Evolutionary conservation across 2,329 filamentous ascomycete genomes (phyloP), one percentile per base, ranked within the genome.

Genomic region (Pseudopithomyces chartarum): DNA sequence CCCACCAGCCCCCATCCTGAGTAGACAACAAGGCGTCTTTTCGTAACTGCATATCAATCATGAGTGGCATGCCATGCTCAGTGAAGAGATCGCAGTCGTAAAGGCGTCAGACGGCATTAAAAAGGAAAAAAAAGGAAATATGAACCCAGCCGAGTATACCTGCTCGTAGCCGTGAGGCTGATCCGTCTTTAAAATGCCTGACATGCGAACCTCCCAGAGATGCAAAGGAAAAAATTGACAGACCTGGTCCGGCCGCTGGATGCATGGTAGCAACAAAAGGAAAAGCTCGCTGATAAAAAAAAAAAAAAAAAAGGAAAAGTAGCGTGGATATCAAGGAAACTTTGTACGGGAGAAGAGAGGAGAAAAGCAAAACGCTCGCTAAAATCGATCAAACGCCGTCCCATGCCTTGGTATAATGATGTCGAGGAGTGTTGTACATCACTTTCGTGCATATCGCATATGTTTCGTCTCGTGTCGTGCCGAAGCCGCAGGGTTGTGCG

Each of bases 361-460:
- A 69, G 51, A 65, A 59, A 59, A 64, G 22, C 29, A 36, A 69
- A 70, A 58, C 63, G 68, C 63, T 75, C 71, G 74, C 73, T 76
- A 76, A 74, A 79, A 75, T 77, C 75, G 74, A 77, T 77, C 71
- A 76, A 78, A 84, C 82, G 81, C 82, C 82, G 79, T 83, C 81
- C 80, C 76, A 83, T 83, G 80, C 80, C 76, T 74, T 61, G 62
- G 54, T 63, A 60, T 50, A 59, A 29, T 61, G 73, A 78, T 77
- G 79, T 77, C 26, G 15, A 36, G 38, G 57, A 57, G 45, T 74
- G 70, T 72, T 74, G 72, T 72, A 76, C 76, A 76, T 75, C 69
- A 71, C 52, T 65, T 63, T 76, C 73, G 70, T 78, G 74, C 66
- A 73, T 68, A 73, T 79, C 74, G 76, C 74, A 73, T 77, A 65